Base-by-base conservation (phyloP, 306 rosid species). In the Phaseolus lunatus region DNA sequence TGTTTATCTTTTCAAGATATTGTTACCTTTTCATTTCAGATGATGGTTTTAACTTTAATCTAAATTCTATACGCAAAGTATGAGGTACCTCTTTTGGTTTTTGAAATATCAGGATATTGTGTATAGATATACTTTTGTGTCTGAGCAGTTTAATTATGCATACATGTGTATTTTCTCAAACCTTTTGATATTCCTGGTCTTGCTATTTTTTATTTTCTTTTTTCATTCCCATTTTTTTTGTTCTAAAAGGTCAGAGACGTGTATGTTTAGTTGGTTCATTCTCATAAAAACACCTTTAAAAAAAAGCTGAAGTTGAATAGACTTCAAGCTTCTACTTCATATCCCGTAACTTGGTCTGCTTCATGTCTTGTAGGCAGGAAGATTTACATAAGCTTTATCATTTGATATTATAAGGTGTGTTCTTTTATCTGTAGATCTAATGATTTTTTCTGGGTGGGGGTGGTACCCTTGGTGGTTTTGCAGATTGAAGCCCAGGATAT, bases 401-500 rank as follows among this genome's bases (percentile, higher is more conserved):
- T 53, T 77, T 64, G 9, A 43, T 63, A 33, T 23, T 50, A 77
- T 9, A 23, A 33, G 8, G 14, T 56, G n/a, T 77, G 70, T 44
- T 71, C 70, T 11, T 39, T 37, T 57, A 67, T 66, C 14, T 73
- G 31, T 67, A 67, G 29, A 67, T 67, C 82, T 83, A 64, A 84
- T 65, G 70, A 65, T 47, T 61, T 62, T 78, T 47, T 56, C 61
- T 52, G 47, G 65, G 20, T 44, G 52, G 76, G 29, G 68, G 5
- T 59, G 70, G 61, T 48, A 83, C 39, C 66, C 58, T 82, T 73
- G 84, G 63, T 79, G 72, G 75, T 63, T 66, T 65, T 88, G 83
- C 76, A 95, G 99, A 87, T 92, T 70, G 87, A 90, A 89, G 92
- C 99, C 52, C 99, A 95, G 71, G 97, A 95, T 88, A 82, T 95